These are phyloP conservation scores for Syzygium grande DNA, from an alignment of 345 rosid species.

Conservation along the genomic window DNA sequence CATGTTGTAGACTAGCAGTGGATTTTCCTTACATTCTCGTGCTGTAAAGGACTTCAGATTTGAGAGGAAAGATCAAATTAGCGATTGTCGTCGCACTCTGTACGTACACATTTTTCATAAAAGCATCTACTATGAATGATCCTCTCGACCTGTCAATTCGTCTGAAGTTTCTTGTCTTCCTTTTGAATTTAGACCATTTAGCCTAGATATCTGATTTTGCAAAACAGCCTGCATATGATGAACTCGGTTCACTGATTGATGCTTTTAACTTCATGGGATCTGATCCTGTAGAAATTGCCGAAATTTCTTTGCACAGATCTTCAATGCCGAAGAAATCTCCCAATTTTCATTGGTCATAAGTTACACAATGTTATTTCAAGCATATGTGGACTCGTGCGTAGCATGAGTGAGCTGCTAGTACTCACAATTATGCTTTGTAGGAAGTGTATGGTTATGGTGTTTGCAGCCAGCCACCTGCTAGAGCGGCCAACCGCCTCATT, in stretches of 20 bases:
- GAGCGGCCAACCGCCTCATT: neutral
- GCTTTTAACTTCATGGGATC: neutral
- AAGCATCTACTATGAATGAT: neutral
- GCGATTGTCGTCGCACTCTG: neutral
- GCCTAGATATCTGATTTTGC: neutral
- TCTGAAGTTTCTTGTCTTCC: neutral
- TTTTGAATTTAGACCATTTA: neutral
- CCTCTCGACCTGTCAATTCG: neutral
- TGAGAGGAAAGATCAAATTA: neutral
- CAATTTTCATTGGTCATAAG: neutral
- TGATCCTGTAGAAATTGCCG: neutral
- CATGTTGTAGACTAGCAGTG: neutral
- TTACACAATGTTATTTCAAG: neutral
- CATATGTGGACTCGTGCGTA: too few species aligned
- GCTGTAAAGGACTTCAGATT: neutral
- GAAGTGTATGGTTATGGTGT: neutral
- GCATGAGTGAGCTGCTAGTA: too few species aligned
- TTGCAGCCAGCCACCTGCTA: neutral
- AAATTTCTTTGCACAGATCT: neutral
- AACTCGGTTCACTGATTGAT: neutral
- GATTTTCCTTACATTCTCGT: neutral
- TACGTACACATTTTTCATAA: neutral
- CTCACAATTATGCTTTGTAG: neutral
- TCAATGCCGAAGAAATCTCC: neutral
- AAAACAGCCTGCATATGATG: neutral